A percentile compares a stretch with the other conserved stretches of the same genome.
These are phyloP conservation scores for Neurospora cerealis DNA, from an alignment of 495 filamentous ascomycete genomes.

Conservation along the genomic window DNA sequence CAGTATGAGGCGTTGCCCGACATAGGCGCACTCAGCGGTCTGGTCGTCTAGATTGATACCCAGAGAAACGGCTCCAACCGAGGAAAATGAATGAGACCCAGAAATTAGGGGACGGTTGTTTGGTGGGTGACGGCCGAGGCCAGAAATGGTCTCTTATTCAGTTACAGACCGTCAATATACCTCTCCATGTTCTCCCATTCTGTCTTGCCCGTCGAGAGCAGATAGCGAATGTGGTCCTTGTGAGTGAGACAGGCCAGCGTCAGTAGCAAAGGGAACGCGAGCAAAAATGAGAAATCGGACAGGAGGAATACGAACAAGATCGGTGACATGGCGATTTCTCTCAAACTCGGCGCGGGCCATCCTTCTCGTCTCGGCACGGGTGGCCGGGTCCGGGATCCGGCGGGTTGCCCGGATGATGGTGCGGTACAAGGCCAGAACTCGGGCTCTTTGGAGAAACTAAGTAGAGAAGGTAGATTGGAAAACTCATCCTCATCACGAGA, in stretches of 20 bases:
- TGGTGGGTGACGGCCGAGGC: background rate
- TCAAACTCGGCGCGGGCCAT: constrained; percentile 74
- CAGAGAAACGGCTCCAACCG: background rate
- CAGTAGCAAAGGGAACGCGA: background rate
- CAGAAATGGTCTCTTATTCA: background rate
- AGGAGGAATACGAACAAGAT: constrained; percentile 43
- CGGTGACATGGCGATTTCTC: constrained; percentile 57
- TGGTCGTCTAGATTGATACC: background rate
- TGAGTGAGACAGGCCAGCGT: background rate
- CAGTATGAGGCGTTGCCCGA: background rate
- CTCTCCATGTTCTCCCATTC: constrained; percentile 51
- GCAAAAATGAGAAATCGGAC: background rate
- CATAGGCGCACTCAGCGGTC: background rate
- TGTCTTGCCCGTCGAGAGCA: constrained; percentile 48
- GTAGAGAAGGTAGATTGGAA: constrained; percentile 2
- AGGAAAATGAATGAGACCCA: background rate
- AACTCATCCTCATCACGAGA: background rate
- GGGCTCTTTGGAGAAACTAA: constrained; percentile 51
- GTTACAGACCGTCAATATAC: constrained; percentile 45
- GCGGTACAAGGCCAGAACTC: constrained; percentile 48
- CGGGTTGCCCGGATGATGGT: constrained; percentile 42
- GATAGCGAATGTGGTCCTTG: constrained; percentile 43
- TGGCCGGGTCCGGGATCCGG: constrained; percentile 38
- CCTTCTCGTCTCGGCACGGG: constrained; percentile 53
- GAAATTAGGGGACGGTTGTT: background rate